These are phyloP conservation scores for Dactylis glomerata DNA, from an alignment of 176 grass and related monocot species.

Conservation along the genomic window DNA sequence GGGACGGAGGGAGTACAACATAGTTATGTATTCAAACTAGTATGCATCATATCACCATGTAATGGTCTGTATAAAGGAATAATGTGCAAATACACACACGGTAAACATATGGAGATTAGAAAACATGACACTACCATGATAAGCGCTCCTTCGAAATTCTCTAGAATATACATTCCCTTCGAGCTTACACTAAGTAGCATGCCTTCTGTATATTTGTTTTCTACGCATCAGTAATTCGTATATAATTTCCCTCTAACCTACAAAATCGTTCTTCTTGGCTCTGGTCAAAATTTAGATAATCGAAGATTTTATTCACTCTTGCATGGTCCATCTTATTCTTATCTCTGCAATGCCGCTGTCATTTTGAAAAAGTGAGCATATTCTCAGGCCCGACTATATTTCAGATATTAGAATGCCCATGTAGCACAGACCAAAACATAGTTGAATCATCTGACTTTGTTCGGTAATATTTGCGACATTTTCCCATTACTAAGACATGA, in stretches of 20 bases:
- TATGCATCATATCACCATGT: neutral
- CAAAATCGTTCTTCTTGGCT: no score
- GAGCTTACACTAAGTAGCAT: no score
- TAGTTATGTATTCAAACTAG: slow-evolving; percentile 11
- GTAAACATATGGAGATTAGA: neutral
- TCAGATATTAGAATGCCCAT: neutral
- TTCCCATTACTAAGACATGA: no score
- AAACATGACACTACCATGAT: slow-evolving; percentile 13
- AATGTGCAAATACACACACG: slow-evolving; percentile 14
- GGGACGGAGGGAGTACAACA: no score
- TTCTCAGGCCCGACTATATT: no score
- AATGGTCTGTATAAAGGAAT: neutral
- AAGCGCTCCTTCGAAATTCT: neutral
- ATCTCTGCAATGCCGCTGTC: neutral
- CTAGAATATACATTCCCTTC: no score
- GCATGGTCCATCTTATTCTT: neutral
- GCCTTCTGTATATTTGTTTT: no score
- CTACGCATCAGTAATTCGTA: no score
- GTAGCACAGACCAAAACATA: neutral
- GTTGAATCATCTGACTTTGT: neutral
- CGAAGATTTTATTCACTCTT: neutral
- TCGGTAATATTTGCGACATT: neutral
- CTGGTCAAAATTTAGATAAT: neutral
- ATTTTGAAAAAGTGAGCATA: neutral
- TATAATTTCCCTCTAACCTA: no score